phyloP scores from a whole-genome alignment of 345 rosid species.

The Populus deltoides region DNA sequence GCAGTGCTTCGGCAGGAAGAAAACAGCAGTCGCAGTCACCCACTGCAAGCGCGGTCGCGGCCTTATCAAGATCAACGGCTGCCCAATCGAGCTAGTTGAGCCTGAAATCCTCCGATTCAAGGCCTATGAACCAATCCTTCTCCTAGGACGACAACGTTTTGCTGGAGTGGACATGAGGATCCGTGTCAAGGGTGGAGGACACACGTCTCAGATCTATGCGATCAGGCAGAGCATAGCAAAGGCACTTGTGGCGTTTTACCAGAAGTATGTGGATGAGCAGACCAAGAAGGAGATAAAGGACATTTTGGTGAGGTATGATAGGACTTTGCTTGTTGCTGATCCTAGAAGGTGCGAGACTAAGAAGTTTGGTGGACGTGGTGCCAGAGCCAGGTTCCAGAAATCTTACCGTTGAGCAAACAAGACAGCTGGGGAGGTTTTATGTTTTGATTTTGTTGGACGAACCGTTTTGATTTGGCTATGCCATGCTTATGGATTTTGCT shows the following conservation, averaged over 20 bases:
- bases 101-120: conserved; percentile 32
- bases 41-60: conserved; percentile 24
- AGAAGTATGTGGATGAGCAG: conserved; percentile 86
- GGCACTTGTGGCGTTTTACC: conserved; percentile 77
- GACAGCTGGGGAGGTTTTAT: neutral
- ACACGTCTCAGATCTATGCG: conserved; percentile 89
- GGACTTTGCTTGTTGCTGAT: conserved; percentile 86
- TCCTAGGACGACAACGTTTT: conserved; percentile 22
- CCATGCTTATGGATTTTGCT: neutral
- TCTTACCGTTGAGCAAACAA: conserved; percentile 62
- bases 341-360: conserved; percentile 90
- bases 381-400: conserved; percentile 89
- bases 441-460: neutral
- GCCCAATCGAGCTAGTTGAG: conserved; percentile 26
- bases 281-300: conserved; percentile 88
- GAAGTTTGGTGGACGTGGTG: conserved; percentile 93
- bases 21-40: conserved; percentile 26
- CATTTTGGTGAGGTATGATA: conserved; percentile 66
- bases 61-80: conserved; percentile 29
- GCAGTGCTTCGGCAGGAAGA: conserved; percentile 27
- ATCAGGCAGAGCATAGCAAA: conserved; percentile 91
- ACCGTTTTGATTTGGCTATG: neutral
- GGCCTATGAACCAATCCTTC: conserved; percentile 25
- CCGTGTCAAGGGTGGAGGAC: conserved; percentile 76
- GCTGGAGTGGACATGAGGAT: conserved; percentile 47